These are phyloP conservation scores for Fusarium nematophilum DNA, from an alignment of 2,329 filamentous ascomycete genomes.

Conservation along the genomic window DNA sequence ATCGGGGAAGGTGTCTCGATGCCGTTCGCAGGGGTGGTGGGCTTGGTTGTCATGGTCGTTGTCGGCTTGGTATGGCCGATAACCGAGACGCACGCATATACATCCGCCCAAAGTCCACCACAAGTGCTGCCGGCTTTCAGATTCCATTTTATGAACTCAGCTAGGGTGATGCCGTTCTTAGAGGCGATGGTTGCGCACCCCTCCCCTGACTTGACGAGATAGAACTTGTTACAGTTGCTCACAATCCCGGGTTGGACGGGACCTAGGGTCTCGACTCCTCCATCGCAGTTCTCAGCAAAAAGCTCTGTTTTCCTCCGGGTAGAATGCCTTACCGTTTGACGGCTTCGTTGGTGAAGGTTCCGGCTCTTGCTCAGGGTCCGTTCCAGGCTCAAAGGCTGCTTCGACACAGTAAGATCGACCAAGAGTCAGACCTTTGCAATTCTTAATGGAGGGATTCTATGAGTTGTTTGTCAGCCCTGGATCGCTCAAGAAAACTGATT, in stretches of 20 bases:
- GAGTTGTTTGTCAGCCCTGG: no score
- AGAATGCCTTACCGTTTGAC: background rate
- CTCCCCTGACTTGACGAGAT: background rate
- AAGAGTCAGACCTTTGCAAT: background rate
- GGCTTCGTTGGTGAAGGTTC: background rate
- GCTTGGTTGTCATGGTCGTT: no score
- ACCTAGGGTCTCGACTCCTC: background rate
- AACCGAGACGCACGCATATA: background rate
- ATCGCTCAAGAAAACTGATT: no score
- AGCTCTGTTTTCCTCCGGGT: background rate
- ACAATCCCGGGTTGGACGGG: background rate
- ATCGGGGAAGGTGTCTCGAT: no score
- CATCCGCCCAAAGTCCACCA: background rate
- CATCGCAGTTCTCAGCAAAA: background rate
- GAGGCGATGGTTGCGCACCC: background rate
- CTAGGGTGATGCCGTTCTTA: background rate
- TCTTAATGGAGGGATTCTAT: background rate
- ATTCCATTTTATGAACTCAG: slow-evolving; percentile 13
- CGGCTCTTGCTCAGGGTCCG: background rate
- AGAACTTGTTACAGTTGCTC: background rate
- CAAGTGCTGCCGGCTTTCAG: background rate
- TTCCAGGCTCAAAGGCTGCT: background rate
- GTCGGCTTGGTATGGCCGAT: no score
- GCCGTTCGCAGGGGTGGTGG: no score
- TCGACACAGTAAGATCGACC: slow-evolving; percentile 7